Evolutionary conservation across 139 green algal genomes (phyloP).

Genomic region (Gonium pectorale): DNA sequence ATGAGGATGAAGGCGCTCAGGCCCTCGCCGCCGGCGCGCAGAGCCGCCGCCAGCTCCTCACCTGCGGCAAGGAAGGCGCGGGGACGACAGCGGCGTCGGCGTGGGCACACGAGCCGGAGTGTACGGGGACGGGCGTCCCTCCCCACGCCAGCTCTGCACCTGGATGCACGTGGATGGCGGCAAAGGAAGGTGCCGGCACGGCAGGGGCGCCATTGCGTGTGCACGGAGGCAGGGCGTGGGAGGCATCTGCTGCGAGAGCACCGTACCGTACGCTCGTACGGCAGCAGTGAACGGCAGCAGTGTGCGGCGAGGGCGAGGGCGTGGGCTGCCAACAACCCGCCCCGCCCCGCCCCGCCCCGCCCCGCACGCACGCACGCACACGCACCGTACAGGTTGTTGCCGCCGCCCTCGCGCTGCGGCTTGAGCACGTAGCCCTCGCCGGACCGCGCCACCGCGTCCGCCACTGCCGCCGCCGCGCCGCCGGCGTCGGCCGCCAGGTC

Average conservation of each 20-base stretch:
- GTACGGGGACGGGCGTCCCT: too few species aligned
- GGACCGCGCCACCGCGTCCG: slow-evolving; percentile 79
- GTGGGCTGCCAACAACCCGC: too few species aligned
- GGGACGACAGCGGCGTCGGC: background rate
- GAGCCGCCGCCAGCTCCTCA: slow-evolving; percentile 64
- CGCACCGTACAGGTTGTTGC: slow-evolving; percentile 97
- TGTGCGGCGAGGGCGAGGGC: too few species aligned
- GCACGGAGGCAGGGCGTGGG: too few species aligned
- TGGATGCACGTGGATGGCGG: too few species aligned
- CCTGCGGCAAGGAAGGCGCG: slow-evolving; percentile 10
- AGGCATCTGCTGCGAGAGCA: too few species aligned
- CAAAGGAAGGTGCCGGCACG: too few species aligned
- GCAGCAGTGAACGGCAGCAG: too few species aligned
- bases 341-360: background rate
- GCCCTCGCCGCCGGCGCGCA: slow-evolving; percentile 60
- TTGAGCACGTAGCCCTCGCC: slow-evolving; percentile 91
- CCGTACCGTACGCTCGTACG: too few species aligned
- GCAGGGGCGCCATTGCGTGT: too few species aligned
- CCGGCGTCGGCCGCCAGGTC: slow-evolving; percentile 20
- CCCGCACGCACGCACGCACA: background rate
- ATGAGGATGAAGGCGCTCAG: slow-evolving; percentile 96
- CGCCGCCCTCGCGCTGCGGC: slow-evolving; percentile 94
- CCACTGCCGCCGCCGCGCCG: slow-evolving; percentile 54
- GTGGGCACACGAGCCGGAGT: too few species aligned
- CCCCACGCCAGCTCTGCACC: too few species aligned